Base-by-base conservation (phyloP, 352 stramenopile genomes). In the Pythium biforme region DNA sequence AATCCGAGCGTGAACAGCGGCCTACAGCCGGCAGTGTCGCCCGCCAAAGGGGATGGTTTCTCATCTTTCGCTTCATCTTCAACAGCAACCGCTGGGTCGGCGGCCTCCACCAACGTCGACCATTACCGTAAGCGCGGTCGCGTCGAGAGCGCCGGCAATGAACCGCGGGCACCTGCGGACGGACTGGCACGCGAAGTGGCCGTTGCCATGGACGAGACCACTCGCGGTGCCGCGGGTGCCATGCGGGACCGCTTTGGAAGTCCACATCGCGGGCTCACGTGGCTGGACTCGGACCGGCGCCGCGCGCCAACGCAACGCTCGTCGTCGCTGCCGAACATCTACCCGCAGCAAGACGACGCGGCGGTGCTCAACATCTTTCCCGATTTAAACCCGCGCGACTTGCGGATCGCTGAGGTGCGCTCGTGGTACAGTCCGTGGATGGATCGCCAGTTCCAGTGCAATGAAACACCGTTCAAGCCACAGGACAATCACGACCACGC, bases 351-450 rank as follows among this genome's bases (percentile, higher is more conserved):
- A 1, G 78, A 89, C 20, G 70, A 88, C 27, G 53, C 76, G 23
- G 66, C 80, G 39, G 86, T 88, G 62, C 64, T 75, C 33, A 81
- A 83, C 20, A 91, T 94, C 19, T 94, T 94, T 47, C 82, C 82
- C 0, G 86, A 94, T 63, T 72, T 94, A 23, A 89, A 89, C 50
- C 83, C 85, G 23, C 76, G 83, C n/a, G 77, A 89, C 31, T 64
- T 94, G 51, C 72, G 86, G n/a, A 80, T 94, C 55, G 84, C 81
- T 25, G 86, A 94, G 64, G 83, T 94, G 0, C 83, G 80, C n/a
- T 88, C 78, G 9, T 94, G 86, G 86, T 40, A 81, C n/a, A 90
- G 80, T 65, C 55, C 57, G 17, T 94, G 83, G 86, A 90, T 92
- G 81, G 48, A 88, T 7, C 59, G 62, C 22, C 45, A 77, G 0